Evolutionary conservation across 805 yeast species (phyloP).

Genomic region (Candida hungchunana): DNA sequence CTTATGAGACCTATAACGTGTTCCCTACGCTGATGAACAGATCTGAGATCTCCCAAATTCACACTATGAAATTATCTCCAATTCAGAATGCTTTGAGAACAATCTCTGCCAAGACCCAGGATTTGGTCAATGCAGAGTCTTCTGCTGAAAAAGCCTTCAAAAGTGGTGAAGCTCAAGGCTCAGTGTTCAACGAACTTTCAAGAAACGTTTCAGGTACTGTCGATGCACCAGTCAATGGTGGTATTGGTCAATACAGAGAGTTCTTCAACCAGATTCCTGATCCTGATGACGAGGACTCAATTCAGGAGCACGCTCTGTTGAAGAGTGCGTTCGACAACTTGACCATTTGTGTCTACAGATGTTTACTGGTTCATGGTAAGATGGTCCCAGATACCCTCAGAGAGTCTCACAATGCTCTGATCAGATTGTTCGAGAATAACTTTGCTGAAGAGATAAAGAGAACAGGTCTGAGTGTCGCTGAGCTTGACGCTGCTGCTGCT

Average conservation of each 20-base stretch:
- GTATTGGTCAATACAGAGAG: conserved; percentile 76
- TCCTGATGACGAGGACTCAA: conserved; percentile 24
- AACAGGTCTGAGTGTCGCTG: conserved; percentile 28
- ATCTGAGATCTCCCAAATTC: conserved; percentile 56
- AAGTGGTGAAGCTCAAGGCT: conserved; percentile 43
- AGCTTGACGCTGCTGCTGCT: conserved; percentile 23
- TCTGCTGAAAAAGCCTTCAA: conserved; percentile 48
- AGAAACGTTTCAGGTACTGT: conserved; percentile 79
- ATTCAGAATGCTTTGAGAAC: conserved; percentile 75
- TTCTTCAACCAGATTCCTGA: conserved; percentile 46
- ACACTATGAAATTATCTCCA: conserved; percentile 65
- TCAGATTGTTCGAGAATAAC: conserved; percentile 59
- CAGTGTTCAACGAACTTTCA: conserved; percentile 59
- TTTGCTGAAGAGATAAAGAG: conserved; percentile 58
- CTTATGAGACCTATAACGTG: conserved; percentile 66
- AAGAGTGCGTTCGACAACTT: conserved; percentile 59
- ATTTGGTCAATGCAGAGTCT: conserved; percentile 64
- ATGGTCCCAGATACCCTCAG: conserved; percentile 52
- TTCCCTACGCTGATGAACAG: conserved; percentile 90
- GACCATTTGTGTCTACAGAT: conserved; percentile 57
- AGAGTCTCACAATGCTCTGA: conserved; percentile 62
- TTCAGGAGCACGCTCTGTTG: conserved; percentile 28
- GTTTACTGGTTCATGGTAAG: conserved; percentile 65
- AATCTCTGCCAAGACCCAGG: conserved; percentile 63
- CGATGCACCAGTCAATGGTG: conserved; percentile 91